Base-by-base conservation (phyloP, 2,329 filamentous ascomycete genomes). In the Karstenula rhodostoma region DNA sequence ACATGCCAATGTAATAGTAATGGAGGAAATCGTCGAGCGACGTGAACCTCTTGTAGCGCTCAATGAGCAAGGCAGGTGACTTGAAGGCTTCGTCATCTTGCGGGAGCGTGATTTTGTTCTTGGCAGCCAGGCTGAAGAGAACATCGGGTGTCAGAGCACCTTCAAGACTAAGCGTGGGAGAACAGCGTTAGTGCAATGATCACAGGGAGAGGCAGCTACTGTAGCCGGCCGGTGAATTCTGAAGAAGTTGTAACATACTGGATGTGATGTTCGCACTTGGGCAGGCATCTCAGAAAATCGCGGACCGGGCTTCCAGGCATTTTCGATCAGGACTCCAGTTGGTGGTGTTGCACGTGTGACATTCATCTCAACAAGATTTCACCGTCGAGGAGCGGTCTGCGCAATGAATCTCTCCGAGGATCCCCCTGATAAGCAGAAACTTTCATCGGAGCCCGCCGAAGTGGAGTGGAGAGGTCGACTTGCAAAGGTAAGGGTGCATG, bases 181-280 rank as follows among this genome's bases (percentile, higher is more conserved):
- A 17, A 40, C 35, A 35, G 7, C n/a, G 37, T 40, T 40, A 40
- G n/a, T 19, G n/a, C 5, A 19, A 5, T 40, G 37, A n/a, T 40
- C 17, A 40, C 37, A 19, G n/a, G 15, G 17, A 40, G 2, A 40
- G 6, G 37, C n/a, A 3, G 15, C n/a, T 1, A 40, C 8, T 17
- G 1, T 19, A 40, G 37, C 37, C 37, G 37, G 37, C 37, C 6
- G 35, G 13, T 40, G 35, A 35, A 12, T 3, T 40, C 15, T 40
- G 15, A 7, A 8, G 35, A 2, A 33, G 4, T 40, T 40, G 37
- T 15, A 15, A 40, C 37, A 7, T 17, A 40, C 37, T 94, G 91
- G 56, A 94, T 85, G 78, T 94, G 91, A 73, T 93, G 91, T 76
- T 94, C 91, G 78, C 89, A 91, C 81, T 94, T 94, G 64, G 91